Conservation (phyloP, 768 basidiomycete genomes). For the Flagelloscypha sp. region DNA sequence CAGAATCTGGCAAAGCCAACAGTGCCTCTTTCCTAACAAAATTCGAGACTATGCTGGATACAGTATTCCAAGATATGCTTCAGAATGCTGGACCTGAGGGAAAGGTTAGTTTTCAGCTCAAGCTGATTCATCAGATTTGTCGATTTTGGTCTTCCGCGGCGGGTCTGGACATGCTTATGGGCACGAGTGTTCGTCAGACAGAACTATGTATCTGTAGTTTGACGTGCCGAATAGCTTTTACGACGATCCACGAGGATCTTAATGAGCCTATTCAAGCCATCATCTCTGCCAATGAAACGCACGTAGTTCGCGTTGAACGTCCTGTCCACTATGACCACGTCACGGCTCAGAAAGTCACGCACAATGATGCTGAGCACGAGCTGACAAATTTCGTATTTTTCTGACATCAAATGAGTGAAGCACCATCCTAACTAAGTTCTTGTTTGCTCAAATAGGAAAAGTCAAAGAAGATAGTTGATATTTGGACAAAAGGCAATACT, state of each 20-base stretch:
- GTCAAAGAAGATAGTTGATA: conserved; percentile 93
- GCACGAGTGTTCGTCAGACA: background rate
- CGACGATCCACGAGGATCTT: no score
- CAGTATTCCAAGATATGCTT: conserved; percentile 81
- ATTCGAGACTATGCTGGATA: conserved; percentile 84
- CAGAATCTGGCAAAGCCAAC: conserved; percentile 56
- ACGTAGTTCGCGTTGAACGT: no score
- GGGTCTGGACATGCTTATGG: background rate
- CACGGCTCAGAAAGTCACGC: no score
- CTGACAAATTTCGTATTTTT: conserved; percentile 21
- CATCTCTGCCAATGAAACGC: no score
- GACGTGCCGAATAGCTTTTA: no score
- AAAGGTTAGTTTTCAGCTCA: conserved; percentile 61
- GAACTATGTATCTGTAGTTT: no score
- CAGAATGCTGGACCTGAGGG: conserved; percentile 56
- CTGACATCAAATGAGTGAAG: conserved; percentile 19
- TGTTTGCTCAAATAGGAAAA: conserved; percentile 67
- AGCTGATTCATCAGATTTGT: conserved; percentile 6
- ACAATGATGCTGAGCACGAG: no score
- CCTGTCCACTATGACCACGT: no score
- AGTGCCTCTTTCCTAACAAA: conserved; percentile 81
- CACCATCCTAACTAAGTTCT: conserved; percentile 39
- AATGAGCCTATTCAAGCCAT: no score
- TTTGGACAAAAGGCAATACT: conserved; percentile 88
- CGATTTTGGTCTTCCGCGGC: background rate